These are phyloP conservation scores for Verticillium alfalfae DNA, from an alignment of 2,329 filamentous ascomycete species.

Conservation along the genomic window DNA sequence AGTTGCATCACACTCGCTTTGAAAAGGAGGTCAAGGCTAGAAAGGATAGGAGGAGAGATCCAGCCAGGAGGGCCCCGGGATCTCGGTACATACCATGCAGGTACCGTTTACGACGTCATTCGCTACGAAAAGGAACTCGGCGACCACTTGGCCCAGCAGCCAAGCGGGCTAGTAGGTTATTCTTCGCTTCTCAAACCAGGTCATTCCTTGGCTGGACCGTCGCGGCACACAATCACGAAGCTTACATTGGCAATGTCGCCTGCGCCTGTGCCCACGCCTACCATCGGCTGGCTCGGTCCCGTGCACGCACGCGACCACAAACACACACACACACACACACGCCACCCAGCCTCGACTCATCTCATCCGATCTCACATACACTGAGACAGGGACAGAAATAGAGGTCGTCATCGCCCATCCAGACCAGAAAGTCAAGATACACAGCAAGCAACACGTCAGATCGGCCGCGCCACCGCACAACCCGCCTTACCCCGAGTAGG, in stretches of 20 bases:
- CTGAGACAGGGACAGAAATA: not conserved
- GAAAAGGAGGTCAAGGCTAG: not conserved
- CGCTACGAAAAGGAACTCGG: not conserved
- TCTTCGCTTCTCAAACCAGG: not conserved
- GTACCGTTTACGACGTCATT: not conserved
- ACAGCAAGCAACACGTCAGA: too few relatives aligned
- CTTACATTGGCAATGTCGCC: not conserved
- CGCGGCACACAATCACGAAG: not conserved
- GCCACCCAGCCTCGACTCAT: not conserved
- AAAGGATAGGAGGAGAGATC: not conserved
- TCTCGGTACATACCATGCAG: not conserved
- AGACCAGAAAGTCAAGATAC: too few relatives aligned
- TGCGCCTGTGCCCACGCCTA: not conserved
- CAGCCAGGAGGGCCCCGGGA: not conserved
- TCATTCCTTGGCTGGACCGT: not conserved
- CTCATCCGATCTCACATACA: not conserved
- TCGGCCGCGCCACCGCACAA: too few relatives aligned
- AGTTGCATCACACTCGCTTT: constrained; percentile 1
- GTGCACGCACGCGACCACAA: not conserved
- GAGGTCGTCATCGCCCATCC: not conserved
- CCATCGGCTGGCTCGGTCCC: not conserved
- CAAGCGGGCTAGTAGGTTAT: not conserved
- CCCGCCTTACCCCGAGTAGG: too few relatives aligned
- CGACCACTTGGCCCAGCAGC: not conserved
- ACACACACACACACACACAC: not conserved